Evolutionary conservation across 1,139 yeast genomes (phyloP).

Genomic region (Yarrowia galli): DNA sequence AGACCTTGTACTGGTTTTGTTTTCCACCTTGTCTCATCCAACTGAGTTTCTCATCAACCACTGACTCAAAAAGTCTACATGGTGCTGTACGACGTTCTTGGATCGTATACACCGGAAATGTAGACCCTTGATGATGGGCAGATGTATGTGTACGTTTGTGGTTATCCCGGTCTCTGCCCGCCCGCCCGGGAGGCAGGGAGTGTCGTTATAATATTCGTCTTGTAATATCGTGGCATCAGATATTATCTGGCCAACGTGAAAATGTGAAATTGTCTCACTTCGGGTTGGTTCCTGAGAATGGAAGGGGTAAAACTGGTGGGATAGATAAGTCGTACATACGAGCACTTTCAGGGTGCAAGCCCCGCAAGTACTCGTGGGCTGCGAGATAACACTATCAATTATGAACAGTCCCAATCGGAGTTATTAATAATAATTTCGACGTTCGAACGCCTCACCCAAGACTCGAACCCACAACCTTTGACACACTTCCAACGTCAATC

Average conservation of each 20-base stretch:
- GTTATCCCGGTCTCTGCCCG: not conserved
- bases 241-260: slow-evolving; percentile 2
- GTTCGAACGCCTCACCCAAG: not conserved
- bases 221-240: not conserved
- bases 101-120: slow-evolving; percentile 11
- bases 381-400: no score
- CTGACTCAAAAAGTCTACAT: not conserved
- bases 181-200: not conserved
- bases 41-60: slow-evolving; percentile 3
- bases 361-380: no score
- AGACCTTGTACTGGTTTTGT: not conserved
- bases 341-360: no score
- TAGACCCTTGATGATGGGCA: slow-evolving; percentile 11
- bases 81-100: not conserved
- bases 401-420: no score
- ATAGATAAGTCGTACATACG: no score
- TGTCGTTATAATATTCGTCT: not conserved
- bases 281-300: not conserved
- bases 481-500: no score
- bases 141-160: not conserved
- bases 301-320: no score
- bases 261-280: not conserved
- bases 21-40: not conserved
- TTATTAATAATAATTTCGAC: no score
- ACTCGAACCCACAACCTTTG: slow-evolving; percentile 2